Conservation (phyloP, 75 land plant genomes). For the Pinus taeda region DNA sequence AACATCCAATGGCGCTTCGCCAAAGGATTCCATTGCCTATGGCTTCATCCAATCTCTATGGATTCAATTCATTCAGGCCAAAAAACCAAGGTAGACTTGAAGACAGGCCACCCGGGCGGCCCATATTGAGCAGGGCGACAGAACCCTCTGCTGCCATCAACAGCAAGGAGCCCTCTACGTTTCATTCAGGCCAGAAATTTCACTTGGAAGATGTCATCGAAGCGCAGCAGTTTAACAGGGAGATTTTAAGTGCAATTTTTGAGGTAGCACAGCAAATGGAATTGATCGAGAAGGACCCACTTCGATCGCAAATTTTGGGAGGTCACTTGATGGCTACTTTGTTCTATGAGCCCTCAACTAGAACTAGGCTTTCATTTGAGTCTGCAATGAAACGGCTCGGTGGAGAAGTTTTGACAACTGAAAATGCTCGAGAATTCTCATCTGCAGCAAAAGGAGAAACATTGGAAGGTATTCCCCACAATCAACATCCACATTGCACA, state of each 20-base stretch:
- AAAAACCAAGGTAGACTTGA: neutral
- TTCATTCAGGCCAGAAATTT: constrained; percentile 45
- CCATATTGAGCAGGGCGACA: neutral
- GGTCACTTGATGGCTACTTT: constrained; percentile 96
- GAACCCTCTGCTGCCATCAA: constrained; percentile 8
- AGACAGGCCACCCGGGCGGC: neutral
- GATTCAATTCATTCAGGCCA: neutral
- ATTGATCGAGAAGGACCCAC: constrained; percentile 63
- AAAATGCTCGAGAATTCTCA: constrained; percentile 95
- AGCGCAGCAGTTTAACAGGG: constrained; percentile 89
- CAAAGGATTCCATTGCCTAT: constrained; percentile 2
- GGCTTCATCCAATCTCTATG: neutral
- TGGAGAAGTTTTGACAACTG: constrained; percentile 96
- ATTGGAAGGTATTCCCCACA: constrained; percentile 70
- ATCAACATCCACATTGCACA: neutral
- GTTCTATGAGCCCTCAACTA: constrained; percentile 95
- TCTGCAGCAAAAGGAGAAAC: constrained; percentile 99
- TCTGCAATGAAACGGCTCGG: constrained; percentile 96
- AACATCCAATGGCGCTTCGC: neutral
- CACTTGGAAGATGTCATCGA: constrained; percentile 83
- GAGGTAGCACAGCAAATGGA: constrained; percentile 91
- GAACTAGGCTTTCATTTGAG: constrained; percentile 96
- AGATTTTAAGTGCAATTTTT: constrained; percentile 72
- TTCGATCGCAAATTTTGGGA: constrained; percentile 49
- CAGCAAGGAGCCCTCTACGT: constrained; percentile 10